Conservation (phyloP, 768 basidiomycete genomes). For the Rhizopogon salebrosus region DNA sequence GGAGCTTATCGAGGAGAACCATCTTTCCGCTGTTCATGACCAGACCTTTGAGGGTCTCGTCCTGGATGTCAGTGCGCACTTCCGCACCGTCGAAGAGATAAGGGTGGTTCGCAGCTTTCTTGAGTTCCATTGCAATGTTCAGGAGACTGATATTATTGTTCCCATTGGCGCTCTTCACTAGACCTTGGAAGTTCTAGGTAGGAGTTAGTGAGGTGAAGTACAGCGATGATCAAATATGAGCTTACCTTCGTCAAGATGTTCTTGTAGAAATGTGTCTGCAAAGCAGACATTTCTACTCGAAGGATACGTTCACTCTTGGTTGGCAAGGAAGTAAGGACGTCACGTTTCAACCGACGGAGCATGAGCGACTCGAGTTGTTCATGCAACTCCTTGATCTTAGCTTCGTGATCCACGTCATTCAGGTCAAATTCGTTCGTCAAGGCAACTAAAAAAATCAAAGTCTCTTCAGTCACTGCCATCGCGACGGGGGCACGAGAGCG, state of each 20-base stretch:
- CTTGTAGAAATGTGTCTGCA: slow-evolving; percentile 98
- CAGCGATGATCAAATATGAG: background rate
- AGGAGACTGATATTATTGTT: slow-evolving; percentile 91
- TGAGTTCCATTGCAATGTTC: slow-evolving; percentile 99
- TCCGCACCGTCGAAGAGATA: slow-evolving; percentile 98
- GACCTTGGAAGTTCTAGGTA: slow-evolving; percentile 82
- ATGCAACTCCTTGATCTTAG: slow-evolving; percentile 94
- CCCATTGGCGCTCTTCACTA: slow-evolving; percentile 85
- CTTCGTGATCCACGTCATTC: slow-evolving; percentile 87
- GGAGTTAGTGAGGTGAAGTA: slow-evolving; percentile 2
- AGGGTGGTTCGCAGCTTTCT: slow-evolving; percentile 98
- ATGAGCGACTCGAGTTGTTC: slow-evolving; percentile 89
- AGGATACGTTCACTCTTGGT: slow-evolving; percentile 98
- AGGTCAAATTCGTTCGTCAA: slow-evolving; percentile 95
- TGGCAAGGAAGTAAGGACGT: slow-evolving; percentile 92
- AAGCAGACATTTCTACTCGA: slow-evolving; percentile 93
- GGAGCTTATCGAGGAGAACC: slow-evolving; percentile 95
- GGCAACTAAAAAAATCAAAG: slow-evolving; percentile 51
- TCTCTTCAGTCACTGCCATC: slow-evolving; percentile 6
- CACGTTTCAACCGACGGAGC: slow-evolving; percentile 91
- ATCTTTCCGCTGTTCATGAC: slow-evolving; percentile 99
- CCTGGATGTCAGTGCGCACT: slow-evolving; percentile 47
- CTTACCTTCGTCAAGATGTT: slow-evolving; percentile 89
- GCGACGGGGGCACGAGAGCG: background rate
- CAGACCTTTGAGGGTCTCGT: slow-evolving; percentile 90